A percentile compares a stretch with the other conserved stretches of the same genome.
phyloP scores from a whole-genome alignment of 1,284 basidiomycete genomes.

The Ustilago cynodontis region DNA sequence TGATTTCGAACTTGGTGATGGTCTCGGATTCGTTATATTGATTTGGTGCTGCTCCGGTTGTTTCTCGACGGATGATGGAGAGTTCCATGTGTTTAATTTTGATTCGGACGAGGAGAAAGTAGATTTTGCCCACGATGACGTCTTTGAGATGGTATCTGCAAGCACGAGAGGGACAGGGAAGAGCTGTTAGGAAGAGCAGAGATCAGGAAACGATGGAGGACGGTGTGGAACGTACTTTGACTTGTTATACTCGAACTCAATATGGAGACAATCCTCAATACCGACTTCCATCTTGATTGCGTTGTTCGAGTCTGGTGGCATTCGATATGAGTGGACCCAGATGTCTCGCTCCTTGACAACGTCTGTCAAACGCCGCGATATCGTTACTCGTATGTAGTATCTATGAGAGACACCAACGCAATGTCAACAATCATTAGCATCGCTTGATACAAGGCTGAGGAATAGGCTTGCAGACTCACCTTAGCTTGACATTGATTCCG shows the following conservation, averaged over 20 bases:
- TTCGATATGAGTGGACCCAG: conserved; percentile 98
- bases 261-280: conserved; percentile 97
- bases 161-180: neutral
- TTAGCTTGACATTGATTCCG: conserved; percentile 96
- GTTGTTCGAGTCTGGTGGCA: conserved; percentile 97
- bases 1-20: conserved; percentile 99
- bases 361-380: conserved; percentile 90
- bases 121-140: conserved; percentile 99
- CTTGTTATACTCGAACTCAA: conserved; percentile 99
- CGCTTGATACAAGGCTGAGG: neutral
- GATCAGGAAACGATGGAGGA: neutral
- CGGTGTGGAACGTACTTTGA: conserved; percentile 75
- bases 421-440: neutral
- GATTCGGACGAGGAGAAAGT: conserved; percentile 97
- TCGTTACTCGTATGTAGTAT: conserved; percentile 92
- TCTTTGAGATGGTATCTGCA: conserved; percentile 92
- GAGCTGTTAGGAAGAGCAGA: neutral
- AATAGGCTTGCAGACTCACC: conserved; percentile 25
- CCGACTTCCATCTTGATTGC: conserved; percentile 99
- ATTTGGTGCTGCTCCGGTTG: conserved; percentile 87
- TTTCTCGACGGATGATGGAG: conserved; percentile 96
- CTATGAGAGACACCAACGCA: conserved; percentile 8
- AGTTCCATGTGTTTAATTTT: conserved; percentile 99
- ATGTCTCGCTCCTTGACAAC: conserved; percentile 91
- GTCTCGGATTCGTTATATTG: conserved; percentile 99